Percentiles rank a stretch among this genome's conserved stretches.
phyloP scores from a whole-genome alignment of 805 yeast genomes.

The Candida silvatica region DNA sequence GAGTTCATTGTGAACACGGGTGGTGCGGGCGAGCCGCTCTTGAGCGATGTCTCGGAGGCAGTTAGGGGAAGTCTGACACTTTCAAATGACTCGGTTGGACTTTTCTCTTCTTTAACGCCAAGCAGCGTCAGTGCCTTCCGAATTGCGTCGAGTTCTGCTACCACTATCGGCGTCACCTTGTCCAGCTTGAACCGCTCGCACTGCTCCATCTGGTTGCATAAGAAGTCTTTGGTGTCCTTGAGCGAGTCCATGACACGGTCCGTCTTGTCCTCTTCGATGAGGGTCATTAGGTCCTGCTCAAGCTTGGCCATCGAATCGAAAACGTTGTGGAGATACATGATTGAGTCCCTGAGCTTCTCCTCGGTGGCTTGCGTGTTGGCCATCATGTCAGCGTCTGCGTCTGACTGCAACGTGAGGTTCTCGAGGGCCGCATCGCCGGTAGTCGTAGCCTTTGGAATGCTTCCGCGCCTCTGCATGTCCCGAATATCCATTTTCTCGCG shows the following conservation, averaged over 20 bases:
- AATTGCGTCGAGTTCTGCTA: constrained; percentile 19
- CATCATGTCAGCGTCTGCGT: constrained; percentile 18
- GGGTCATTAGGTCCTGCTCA: constrained; percentile 14
- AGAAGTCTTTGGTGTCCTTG: constrained; percentile 5
- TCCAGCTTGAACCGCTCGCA: constrained; percentile 8
- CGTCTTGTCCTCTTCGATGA: constrained; percentile 10
- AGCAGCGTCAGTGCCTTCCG: constrained; percentile 15
- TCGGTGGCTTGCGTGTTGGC: constrained; percentile 11
- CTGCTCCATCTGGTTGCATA: constrained; percentile 10
- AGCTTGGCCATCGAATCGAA: constrained; percentile 16
- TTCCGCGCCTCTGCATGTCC: constrained; percentile 3
- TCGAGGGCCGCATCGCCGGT: constrained; percentile 10
- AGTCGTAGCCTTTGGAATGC: background rate
- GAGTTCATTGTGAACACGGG: too few relatives aligned
- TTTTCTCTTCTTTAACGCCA: constrained; percentile 7
- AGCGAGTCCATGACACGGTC: constrained; percentile 10
- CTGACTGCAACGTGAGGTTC: constrained; percentile 16
- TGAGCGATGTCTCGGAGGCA: background rate
- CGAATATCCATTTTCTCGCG: constrained; percentile 13
- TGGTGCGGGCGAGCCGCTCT: too few relatives aligned
- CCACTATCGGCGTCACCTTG: constrained; percentile 11
- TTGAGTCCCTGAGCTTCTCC: constrained; percentile 14
- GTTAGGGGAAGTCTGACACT: background rate
- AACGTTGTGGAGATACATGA: constrained; percentile 17
- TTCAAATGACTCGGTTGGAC: constrained; percentile 3